Percentiles rank a stretch among this genome's conserved stretches.
phyloP scores from a whole-genome alignment of 208 protist genomes.

The Trypanosoma caninum region DNA sequence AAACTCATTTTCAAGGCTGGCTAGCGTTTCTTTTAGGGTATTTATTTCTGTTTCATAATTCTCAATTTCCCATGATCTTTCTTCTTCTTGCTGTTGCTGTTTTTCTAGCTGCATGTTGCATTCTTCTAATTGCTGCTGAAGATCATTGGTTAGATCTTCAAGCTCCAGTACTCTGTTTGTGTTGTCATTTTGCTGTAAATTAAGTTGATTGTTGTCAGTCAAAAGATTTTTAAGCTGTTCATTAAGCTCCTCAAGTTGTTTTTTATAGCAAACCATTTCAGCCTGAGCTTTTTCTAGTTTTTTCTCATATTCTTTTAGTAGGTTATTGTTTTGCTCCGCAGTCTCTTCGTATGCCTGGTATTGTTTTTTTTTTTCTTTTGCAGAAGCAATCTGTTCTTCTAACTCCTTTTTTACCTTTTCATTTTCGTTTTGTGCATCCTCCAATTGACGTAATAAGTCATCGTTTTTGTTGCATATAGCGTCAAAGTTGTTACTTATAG shows the following conservation, averaged over 20 bases:
- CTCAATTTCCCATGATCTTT: too few relatives aligned
- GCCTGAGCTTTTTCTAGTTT: too few relatives aligned
- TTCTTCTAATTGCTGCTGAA: constrained; percentile 4
- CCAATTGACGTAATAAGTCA: not conserved
- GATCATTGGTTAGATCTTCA: not conserved
- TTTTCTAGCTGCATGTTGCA: not conserved
- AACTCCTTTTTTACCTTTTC: not conserved
- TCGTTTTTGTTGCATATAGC: constrained; percentile 5
- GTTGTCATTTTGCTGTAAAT: too few relatives aligned
- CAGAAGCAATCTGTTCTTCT: not conserved
- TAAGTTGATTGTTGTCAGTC: too few relatives aligned
- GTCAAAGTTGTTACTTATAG: not conserved
- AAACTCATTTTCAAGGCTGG: too few relatives aligned
- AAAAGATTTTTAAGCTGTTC: too few relatives aligned
- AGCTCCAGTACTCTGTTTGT: too few relatives aligned
- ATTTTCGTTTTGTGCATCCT: not conserved
- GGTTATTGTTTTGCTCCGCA: constrained; percentile 4
- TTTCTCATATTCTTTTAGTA: too few relatives aligned
- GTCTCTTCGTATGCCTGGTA: not conserved
- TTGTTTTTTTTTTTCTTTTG: not conserved
- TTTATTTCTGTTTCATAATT: too few relatives aligned
- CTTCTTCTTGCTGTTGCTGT: not conserved
- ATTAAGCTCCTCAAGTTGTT: too few relatives aligned
- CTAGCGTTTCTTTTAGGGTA: too few relatives aligned
- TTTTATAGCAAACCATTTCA: too few relatives aligned